Evolutionary conservation across 441 rosid genomes (phyloP).

Genomic region (Pelargonium citronellum): DNA sequence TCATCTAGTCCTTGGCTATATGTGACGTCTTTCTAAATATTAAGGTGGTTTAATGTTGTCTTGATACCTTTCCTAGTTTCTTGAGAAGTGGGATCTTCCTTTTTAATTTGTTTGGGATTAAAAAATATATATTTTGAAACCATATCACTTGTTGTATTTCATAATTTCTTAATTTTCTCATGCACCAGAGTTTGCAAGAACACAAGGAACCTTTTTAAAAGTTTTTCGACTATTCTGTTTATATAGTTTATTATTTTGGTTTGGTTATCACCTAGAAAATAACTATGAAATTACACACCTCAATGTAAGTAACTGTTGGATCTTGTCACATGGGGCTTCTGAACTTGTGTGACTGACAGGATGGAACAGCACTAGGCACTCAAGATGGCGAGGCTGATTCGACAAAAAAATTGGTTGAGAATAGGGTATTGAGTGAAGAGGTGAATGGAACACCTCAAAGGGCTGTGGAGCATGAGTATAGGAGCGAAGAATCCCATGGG

Average conservation of each 20-base stretch:
- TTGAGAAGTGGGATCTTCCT: too few species aligned
- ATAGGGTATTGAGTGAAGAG: conserved; percentile 63
- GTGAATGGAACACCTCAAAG: conserved; percentile 56
- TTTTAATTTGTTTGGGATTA: too few species aligned
- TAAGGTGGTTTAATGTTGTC: not conserved
- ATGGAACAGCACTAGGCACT: conserved; percentile 31
- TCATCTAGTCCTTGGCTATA: not conserved
- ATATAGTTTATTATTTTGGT: not conserved
- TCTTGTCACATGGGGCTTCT: conserved; percentile 3
- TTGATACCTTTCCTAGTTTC: too few species aligned
- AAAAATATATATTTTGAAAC: too few species aligned
- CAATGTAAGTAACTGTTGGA: not conserved
- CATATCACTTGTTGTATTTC: too few species aligned
- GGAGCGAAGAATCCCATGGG: conserved; percentile 29
- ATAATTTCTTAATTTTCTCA: not conserved
- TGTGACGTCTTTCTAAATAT: not conserved
- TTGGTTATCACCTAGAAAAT: not conserved
- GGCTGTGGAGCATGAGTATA: conserved; percentile 30
- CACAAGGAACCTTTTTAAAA: not conserved
- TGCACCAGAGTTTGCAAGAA: not conserved
- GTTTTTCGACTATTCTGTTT: not conserved
- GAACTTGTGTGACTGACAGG: conserved; percentile 30
- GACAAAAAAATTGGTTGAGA: conserved; percentile 34
- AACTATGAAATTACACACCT: not conserved
- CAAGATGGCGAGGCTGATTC: conserved; percentile 39